Percentiles rank a stretch among this genome's conserved stretches.
Evolutionary conservation across 495 filamentous ascomycete genomes (phyloP).

Genomic region (Pyronema omphalodes): DNA sequence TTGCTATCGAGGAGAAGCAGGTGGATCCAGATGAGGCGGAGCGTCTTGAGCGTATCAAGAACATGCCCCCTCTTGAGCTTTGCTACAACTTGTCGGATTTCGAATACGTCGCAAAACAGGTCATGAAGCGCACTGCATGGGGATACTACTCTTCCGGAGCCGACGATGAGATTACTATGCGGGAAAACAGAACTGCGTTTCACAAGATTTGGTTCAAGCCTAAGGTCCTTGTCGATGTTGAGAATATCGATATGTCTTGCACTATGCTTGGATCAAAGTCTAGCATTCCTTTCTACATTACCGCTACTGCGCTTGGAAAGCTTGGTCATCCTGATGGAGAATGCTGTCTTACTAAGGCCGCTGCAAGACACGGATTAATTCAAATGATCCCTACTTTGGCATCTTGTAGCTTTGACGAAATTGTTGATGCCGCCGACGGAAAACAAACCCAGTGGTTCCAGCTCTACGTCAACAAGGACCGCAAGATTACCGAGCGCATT

Average conservation of each 20-base stretch:
- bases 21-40: constrained; percentile 60
- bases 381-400: constrained; percentile 75
- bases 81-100: constrained; percentile 95
- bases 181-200: constrained; percentile 90
- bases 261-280: constrained; percentile 80
- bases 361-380: constrained; percentile 42
- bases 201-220: constrained; percentile 98
- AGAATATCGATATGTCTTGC: constrained; percentile 64
- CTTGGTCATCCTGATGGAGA: constrained; percentile 58
- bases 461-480: constrained; percentile 96
- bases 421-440: constrained; percentile 61
- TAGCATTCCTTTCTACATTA: constrained; percentile 57
- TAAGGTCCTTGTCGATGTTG: constrained; percentile 65
- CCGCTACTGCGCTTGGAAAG: constrained; percentile 59
- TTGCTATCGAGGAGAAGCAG: constrained; percentile 49
- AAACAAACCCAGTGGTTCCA: constrained; percentile 93
- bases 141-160: constrained; percentile 91
- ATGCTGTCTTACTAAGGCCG: constrained; percentile 52
- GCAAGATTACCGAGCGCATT: constrained; percentile 74
- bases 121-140: constrained; percentile 94
- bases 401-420: constrained; percentile 94
- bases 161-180: constrained; percentile 94
- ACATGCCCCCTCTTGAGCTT: constrained; percentile 67
- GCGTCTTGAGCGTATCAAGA: constrained; percentile 51
- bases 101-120: constrained; percentile 65